Conservation (phyloP, 345 rosid genomes). For the Limnanthes douglasii region DNA sequence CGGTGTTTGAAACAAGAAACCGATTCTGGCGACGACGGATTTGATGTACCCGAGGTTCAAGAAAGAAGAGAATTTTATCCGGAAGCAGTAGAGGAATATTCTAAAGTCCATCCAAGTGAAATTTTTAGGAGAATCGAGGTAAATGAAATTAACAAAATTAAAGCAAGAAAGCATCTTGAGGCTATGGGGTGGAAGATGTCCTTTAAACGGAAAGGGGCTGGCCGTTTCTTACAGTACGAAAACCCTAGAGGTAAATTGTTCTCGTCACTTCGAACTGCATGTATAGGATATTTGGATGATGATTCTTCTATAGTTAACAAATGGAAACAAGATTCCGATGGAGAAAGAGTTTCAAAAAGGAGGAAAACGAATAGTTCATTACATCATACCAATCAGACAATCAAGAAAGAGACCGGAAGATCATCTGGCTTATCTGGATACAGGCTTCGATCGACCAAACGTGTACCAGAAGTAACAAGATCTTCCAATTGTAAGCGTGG, state of each 20-base stretch:
- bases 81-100: no score
- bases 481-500: slow-evolving; percentile 4
- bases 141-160: no score
- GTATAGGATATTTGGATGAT: slow-evolving; percentile 1
- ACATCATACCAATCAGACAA: no score
- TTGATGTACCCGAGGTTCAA: no score
- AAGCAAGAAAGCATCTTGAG: slow-evolving; percentile 8
- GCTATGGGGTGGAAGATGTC: slow-evolving; percentile 6
- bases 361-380: no score
- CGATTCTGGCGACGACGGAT: no score
- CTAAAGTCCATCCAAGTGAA: no score
- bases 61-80: no score
- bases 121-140: no score
- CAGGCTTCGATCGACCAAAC: no score
- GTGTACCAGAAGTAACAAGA: not conserved
- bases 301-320: not conserved
- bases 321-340: not conserved
- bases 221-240: slow-evolving; percentile 1
- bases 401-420: slow-evolving; percentile 7
- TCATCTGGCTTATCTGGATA: no score
- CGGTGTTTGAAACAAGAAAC: slow-evolving; percentile 7
- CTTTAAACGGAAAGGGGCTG: not conserved
- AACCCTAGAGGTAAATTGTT: slow-evolving; percentile 3
- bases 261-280: slow-evolving; percentile 8
- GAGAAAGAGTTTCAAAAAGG: no score